Base-by-base conservation (phyloP, 163 green algal species). In the Coccomyxa subellipsoidea region DNA sequence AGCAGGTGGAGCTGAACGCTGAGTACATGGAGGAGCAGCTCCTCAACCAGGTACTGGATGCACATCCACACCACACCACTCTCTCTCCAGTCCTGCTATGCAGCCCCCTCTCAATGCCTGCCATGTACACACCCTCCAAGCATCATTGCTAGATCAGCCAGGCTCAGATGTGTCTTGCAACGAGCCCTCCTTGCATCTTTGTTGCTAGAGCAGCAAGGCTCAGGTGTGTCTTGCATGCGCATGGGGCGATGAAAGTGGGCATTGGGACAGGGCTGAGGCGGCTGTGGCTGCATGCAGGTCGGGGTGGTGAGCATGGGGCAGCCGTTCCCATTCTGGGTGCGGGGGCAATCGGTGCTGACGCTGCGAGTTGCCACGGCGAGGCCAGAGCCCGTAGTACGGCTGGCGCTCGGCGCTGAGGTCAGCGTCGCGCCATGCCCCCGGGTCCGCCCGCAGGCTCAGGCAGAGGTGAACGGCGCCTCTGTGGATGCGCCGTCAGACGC, bases 1-100 rank as follows among this genome's bases (percentile, higher is more conserved):
- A 98, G 87, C 83, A 97, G 69, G 84, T 98, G 73, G 91, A 98
- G 82, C 79, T 91, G 34, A 96, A 97, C 80, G 92, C 89, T 2
- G 92, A 84, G 1, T 89, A 91, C 76, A 84, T 98, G 77, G 94
- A 98, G 78, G 88, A 94, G 25, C 83, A 90, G 69, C 80, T 97
- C 70, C 89, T 96, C 38, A 86, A 81, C 18, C 94, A 98, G 90
- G 92, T 76, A 47, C 47, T 59, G n/a, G n/a, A n/a, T n/a, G n/a
- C n/a, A n/a, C n/a, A n/a, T n/a, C n/a, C 69, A 39, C 15, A 35
- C 18, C 69, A 77, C 69, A 32, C 69, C n/a, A 25, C 66, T 29
- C 29, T 23, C 25, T 69, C 35, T 69, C 38, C 18, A 69, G 21
- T 6, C 69, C 36, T 70, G n/a, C n/a, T n/a, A n/a, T n/a, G n/a